A percentile compares a stretch with the other conserved stretches of the same genome.
phyloP scores from a whole-genome alignment of 805 yeast genomes.

The Candida boleticola region DNA sequence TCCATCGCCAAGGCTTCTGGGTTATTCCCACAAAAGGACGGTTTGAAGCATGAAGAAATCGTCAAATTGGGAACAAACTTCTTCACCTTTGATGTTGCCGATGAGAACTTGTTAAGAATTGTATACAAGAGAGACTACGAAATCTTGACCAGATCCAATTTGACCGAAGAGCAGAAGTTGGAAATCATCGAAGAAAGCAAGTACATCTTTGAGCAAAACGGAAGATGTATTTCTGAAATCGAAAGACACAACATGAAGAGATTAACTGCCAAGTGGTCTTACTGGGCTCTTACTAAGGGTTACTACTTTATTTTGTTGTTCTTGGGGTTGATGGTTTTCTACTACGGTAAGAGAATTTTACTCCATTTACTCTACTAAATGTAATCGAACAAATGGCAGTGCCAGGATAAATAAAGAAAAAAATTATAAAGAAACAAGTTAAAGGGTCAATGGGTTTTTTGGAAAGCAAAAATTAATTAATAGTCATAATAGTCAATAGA shows the following conservation, averaged over 20 bases:
- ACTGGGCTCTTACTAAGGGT: conserved; percentile 52
- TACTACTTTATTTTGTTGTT: conserved; percentile 42
- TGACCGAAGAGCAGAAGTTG: conserved; percentile 67
- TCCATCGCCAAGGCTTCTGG: conserved; percentile 65
- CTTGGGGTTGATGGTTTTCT: conserved; percentile 29
- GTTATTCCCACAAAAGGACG: conserved; percentile 71
- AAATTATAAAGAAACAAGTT: not conserved
- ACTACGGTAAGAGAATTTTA: conserved; percentile 31
- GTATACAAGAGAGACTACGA: conserved; percentile 75
- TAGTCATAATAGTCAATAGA: no score
- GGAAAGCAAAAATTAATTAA: no score
- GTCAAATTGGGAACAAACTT: conserved; percentile 64
- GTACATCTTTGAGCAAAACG: conserved; percentile 63
- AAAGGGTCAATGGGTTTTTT: no score
- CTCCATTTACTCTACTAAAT: conserved; percentile 12
- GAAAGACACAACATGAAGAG: conserved; percentile 62
- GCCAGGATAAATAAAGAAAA: not conserved
- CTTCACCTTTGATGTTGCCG: conserved; percentile 66
- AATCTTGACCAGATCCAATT: conserved; percentile 65
- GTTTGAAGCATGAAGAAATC: conserved; percentile 62
- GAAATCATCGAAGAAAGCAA: conserved; percentile 68
- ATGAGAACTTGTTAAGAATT: conserved; percentile 62
- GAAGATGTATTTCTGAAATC: conserved; percentile 60
- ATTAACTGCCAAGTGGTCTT: conserved; percentile 53
- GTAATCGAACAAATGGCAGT: not conserved